phyloP scores from a whole-genome alignment of 176 grass and related monocot genomes.

The Triticum urartu region DNA sequence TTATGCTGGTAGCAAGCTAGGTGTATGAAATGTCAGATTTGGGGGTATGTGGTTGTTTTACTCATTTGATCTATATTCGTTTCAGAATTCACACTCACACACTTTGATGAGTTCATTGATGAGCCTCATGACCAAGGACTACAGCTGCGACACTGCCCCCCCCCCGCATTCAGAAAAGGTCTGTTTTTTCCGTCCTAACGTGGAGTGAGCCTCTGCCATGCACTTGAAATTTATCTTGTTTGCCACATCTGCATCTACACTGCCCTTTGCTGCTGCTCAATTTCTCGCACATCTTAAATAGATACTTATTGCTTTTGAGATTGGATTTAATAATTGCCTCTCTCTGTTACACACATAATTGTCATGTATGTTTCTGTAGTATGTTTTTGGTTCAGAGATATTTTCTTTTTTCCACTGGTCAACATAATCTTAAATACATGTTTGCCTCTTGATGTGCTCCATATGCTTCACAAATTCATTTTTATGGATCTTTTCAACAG shows the following conservation, averaged over 20 bases:
- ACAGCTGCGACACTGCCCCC: conserved; percentile 77
- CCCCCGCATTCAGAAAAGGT: conserved; percentile 95
- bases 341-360: background rate
- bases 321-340: background rate
- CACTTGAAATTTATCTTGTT: background rate
- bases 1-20: background rate
- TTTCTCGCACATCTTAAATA: background rate
- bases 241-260: background rate
- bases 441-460: background rate
- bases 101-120: conserved; percentile 89
- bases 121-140: conserved; percentile 84
- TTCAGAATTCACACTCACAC: conserved; percentile 64
- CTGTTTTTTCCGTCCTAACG: conserved; percentile 3
- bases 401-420: background rate
- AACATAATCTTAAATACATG: background rate
- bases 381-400: background rate
- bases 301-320: background rate
- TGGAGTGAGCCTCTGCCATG: background rate
- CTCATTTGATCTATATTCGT: conserved; percentile 3
- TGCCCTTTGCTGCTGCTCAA: background rate
- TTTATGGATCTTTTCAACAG: conserved; percentile 28
- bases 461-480: conserved; percentile 6
- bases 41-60: background rate
- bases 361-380: background rate
- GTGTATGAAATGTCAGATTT: background rate